These are phyloP conservation scores for Trichoderma brevicompactum DNA, from an alignment of 2,329 filamentous ascomycete species.

Conservation along the genomic window DNA sequence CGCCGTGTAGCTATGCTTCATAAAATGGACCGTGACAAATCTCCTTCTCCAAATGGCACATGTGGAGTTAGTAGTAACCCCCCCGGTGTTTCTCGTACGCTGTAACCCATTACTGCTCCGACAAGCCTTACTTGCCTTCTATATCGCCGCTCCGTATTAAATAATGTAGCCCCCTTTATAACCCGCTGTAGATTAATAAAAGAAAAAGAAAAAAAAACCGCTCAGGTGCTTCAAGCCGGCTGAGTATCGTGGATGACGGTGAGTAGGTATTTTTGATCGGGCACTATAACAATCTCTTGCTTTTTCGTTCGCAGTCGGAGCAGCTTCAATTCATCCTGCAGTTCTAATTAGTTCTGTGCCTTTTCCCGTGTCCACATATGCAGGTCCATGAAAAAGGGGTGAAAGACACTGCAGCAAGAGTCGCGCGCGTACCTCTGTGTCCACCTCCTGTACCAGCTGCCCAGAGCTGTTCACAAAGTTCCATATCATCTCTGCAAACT, in stretches of 20 bases:
- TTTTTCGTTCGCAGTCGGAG: constrained; percentile 80
- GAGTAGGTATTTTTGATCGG: constrained; percentile 77
- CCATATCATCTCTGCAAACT: constrained; percentile 78
- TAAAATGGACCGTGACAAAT: constrained; percentile 25
- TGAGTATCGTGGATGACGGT: constrained; percentile 81
- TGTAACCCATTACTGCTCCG: constrained; percentile 6
- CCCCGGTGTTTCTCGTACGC: constrained; percentile 1
- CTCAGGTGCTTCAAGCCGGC: constrained; percentile 3
- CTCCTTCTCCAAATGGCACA: not conserved
- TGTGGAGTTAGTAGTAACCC: constrained; percentile 3
- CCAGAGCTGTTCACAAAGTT: constrained; percentile 72
- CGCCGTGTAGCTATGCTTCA: constrained; percentile 30
- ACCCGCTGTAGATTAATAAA: not conserved
- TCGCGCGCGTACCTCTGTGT: constrained; percentile 61
- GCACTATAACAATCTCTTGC: constrained; percentile 82
- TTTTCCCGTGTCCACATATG: not conserved
- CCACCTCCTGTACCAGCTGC: constrained; percentile 71
- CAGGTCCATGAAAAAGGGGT: not conserved
- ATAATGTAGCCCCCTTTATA: constrained; percentile 17
- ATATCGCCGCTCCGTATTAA: constrained; percentile 1
- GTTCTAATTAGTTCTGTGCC: not conserved
- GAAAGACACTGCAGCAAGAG: not conserved
- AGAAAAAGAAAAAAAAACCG: not conserved
- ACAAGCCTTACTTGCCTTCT: constrained; percentile 1
- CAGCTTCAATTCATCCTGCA: constrained; percentile 74